Base-by-base conservation (phyloP, 2,329 filamentous ascomycete genomes). In the Aspergillus sp. region DNA sequence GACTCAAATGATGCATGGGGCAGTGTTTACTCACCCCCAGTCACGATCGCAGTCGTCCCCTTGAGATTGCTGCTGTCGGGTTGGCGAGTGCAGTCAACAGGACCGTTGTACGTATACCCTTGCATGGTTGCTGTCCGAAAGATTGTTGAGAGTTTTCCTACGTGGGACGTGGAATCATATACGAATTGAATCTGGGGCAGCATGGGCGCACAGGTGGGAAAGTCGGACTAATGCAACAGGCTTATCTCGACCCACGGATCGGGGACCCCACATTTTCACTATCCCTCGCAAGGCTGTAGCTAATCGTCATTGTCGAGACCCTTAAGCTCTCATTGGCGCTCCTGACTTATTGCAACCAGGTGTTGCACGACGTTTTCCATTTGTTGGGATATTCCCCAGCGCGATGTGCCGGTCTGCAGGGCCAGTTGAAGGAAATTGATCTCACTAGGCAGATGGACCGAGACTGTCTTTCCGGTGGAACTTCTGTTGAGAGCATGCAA, bases 371-470 rank as follows among this genome's bases (percentile, higher is more conserved):
- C 22, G 1, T 22, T 53, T 30, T 23, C 52, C 64, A 65, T 66
- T n/a, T 64, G 60, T 5, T 34, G 48, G 8, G 66, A 66, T 28
- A 66, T 47, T 13, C 60, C 55, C 64, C 64, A 68, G 2, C 58
- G 43, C 2, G 64, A 66, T 1, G 61, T 59, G 17, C 64, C 51
- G 22, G 64, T 68, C 28, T 56, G 57, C n/a, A 68, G 49, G 38
- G 60, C 57, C 0, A 64, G 54, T 28, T 65, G 64, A 6, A 66
- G 51, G 13, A 60, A 68, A 38, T 66, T 68, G 17, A 68, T 51
- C 13, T 65, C 62, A 8, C 59, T 62, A 2, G 65, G n/a, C 11
- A 68, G 50, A 31, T 58, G 31, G 7, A 52, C 30, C 6, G 11
- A 60, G 8, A 62, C 23, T 11, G 28, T 31, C 17, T 28, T 50